Conservation (phyloP, 306 rosid species). For the Astragalus membranaceus region DNA sequence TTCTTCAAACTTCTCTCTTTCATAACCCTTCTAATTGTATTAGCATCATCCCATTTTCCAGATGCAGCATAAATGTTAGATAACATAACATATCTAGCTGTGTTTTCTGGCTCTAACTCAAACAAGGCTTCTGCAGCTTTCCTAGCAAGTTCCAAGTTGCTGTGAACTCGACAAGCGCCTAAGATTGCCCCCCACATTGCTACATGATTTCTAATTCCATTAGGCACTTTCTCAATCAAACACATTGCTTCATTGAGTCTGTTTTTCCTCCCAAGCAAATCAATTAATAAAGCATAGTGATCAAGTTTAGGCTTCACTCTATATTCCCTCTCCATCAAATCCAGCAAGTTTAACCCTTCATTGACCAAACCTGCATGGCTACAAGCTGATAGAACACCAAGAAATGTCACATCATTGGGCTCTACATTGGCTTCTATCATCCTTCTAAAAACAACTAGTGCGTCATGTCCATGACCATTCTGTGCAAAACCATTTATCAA, state of each 20-base stretch:
- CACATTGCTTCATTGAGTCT: slow-evolving; percentile 42
- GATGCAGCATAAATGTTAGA: slow-evolving; percentile 59
- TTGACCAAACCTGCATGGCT: slow-evolving; percentile 47
- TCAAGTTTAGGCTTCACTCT: slow-evolving; percentile 35
- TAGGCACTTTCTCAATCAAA: slow-evolving; percentile 35
- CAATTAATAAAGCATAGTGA: slow-evolving; percentile 55
- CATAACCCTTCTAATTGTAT: slow-evolving; percentile 41
- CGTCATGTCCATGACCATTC: slow-evolving; percentile 45
- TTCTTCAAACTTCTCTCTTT: slow-evolving; percentile 43
- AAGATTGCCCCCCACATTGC: slow-evolving; percentile 62
- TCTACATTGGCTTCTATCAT: slow-evolving; percentile 45
- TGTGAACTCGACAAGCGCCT: slow-evolving; percentile 52
- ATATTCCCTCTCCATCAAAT: slow-evolving; percentile 39
- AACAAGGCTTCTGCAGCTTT: slow-evolving; percentile 53
- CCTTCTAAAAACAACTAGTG: slow-evolving; percentile 36
- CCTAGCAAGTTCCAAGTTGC: slow-evolving; percentile 41
- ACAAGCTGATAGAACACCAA: slow-evolving; percentile 52
- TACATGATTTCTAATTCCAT: slow-evolving; percentile 28
- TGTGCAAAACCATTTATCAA: slow-evolving; percentile 49
- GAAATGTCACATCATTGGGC: slow-evolving; percentile 60
- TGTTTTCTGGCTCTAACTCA: slow-evolving; percentile 49
- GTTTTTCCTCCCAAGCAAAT: slow-evolving; percentile 60
- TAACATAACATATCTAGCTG: slow-evolving; percentile 58
- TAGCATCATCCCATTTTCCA: slow-evolving; percentile 45
- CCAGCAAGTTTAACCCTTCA: slow-evolving; percentile 41